Conservation (phyloP, 176 grass and related monocot species). For the Puya raimondii region DNA sequence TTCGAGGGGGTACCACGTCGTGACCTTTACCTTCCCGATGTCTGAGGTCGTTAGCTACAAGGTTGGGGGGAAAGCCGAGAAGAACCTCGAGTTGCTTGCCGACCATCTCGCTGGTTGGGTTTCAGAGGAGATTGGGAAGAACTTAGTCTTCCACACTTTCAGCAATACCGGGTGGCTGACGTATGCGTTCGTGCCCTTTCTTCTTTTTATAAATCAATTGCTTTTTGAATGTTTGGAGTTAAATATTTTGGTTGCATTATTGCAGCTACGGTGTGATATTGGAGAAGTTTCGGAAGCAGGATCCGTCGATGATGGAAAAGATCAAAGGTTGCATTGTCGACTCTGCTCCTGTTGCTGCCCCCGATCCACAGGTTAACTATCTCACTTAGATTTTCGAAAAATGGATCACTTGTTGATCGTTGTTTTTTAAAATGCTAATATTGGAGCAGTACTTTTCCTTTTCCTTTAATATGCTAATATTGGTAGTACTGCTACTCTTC, state of each 20-base stretch:
- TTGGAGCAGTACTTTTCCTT: neutral
- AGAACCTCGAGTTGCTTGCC: slow-evolving; percentile 51
- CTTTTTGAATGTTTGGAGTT: neutral
- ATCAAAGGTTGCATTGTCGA: slow-evolving; percentile 85
- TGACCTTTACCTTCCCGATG: slow-evolving; percentile 89
- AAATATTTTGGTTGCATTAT: neutral
- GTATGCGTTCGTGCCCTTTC: slow-evolving; percentile 30
- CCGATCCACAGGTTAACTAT: slow-evolving; percentile 67
- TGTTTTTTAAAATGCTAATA: neutral
- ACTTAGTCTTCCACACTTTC: slow-evolving; percentile 91
- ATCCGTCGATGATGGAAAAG: slow-evolving; percentile 53
- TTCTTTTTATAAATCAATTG: neutral
- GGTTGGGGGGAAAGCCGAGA: slow-evolving; percentile 59
- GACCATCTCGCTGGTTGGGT: slow-evolving; percentile 75
- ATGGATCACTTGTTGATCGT: neutral
- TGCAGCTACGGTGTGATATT: slow-evolving; percentile 78
- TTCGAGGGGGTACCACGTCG: slow-evolving; percentile 67
- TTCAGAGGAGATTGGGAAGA: slow-evolving; percentile 66
- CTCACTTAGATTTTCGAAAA: neutral
- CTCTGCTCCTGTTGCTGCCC: slow-evolving; percentile 76
- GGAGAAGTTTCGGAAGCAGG: slow-evolving; percentile 53
- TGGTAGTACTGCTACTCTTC: neutral
- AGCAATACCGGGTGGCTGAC: slow-evolving; percentile 94
- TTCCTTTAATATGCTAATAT: neutral
- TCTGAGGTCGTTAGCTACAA: slow-evolving; percentile 73